Evolutionary conservation across 2,329 filamentous ascomycete species (phyloP).

Genomic region (Macrophomina pseudophaseolina): DNA sequence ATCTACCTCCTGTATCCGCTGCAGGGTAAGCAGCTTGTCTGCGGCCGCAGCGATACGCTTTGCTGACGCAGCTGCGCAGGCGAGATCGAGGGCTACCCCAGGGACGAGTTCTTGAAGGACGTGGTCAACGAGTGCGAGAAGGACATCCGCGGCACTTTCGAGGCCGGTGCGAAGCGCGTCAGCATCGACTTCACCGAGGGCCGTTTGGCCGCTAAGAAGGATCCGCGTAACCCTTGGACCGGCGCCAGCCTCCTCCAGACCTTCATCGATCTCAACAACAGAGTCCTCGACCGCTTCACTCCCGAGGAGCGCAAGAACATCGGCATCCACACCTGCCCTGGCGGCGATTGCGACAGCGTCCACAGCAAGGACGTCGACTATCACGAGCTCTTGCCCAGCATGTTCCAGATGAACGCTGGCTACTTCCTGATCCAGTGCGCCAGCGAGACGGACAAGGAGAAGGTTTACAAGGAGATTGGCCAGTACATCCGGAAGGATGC

Average conservation of each 20-base stretch:
- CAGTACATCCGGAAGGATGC: conserved; percentile 37
- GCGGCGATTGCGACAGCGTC: conserved; percentile 42
- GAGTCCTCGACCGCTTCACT: conserved; percentile 35
- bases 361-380: conserved; percentile 41
- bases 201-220: conserved; percentile 39
- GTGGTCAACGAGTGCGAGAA: conserved; percentile 42
- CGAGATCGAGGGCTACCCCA: conserved; percentile 37
- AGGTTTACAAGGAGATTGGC: conserved; percentile 39
- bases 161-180: conserved; percentile 38
- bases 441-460: conserved; percentile 37
- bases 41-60: too few species aligned
- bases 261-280: conserved; percentile 40
- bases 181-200: conserved; percentile 44
- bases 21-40: conserved; percentile 22
- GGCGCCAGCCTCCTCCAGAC: conserved; percentile 37
- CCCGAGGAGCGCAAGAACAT: conserved; percentile 37
- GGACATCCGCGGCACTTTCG: conserved; percentile 42
- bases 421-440: conserved; percentile 43
- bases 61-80: not conserved
- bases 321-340: conserved; percentile 43
- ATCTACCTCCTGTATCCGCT: conserved; percentile 41
- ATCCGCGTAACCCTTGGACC: conserved; percentile 41
- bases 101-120: conserved; percentile 37
- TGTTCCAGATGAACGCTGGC: conserved; percentile 43
- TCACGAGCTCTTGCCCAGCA: conserved; percentile 36